phyloP scores from a whole-genome alignment of 202 grass and related monocot species.

The Hordeum pubiflorum region DNA sequence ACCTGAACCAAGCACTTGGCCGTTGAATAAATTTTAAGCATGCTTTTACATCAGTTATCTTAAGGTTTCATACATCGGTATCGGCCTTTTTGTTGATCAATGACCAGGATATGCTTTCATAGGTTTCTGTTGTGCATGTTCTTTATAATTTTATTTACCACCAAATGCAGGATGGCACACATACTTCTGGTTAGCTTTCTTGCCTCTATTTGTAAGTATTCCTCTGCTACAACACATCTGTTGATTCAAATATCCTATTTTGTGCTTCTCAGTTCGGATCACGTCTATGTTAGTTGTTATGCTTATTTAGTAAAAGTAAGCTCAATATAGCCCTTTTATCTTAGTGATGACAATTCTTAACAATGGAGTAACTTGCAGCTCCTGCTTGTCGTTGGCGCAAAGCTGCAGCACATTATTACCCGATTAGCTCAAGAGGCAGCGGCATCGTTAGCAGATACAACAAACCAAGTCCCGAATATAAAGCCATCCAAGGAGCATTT shows the following conservation, averaged over 20 bases:
- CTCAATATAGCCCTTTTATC: neutral
- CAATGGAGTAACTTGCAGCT: slow-evolving; percentile 48
- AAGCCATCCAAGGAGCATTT: slow-evolving; percentile 74
- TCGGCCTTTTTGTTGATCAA: neutral
- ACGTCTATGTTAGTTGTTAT: too few species aligned
- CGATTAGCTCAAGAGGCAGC: slow-evolving; percentile 67
- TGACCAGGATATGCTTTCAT: neutral
- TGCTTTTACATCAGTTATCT: neutral
- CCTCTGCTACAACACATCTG: neutral
- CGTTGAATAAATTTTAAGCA: neutral
- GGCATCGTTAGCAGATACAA: neutral
- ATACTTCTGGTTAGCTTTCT: slow-evolving; percentile 95
- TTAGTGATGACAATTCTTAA: slow-evolving; percentile 3
- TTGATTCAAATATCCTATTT: neutral
- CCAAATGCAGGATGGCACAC: slow-evolving; percentile 93
- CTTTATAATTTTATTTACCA: slow-evolving; percentile 7
- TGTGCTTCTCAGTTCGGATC: neutral
- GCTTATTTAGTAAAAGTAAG: neutral
- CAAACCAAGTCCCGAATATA: slow-evolving; percentile 7
- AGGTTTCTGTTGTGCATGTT: neutral
- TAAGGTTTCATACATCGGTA: neutral
- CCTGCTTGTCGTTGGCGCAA: slow-evolving; percentile 73
- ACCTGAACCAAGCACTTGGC: neutral
- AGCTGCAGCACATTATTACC: slow-evolving; percentile 81
- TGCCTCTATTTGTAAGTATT: slow-evolving; percentile 92